Evolutionary conservation across 2,329 filamentous ascomycete genomes (phyloP), one percentile per base, ranked within the genome.

Genomic region (Ophiostoma ulmi): DNA sequence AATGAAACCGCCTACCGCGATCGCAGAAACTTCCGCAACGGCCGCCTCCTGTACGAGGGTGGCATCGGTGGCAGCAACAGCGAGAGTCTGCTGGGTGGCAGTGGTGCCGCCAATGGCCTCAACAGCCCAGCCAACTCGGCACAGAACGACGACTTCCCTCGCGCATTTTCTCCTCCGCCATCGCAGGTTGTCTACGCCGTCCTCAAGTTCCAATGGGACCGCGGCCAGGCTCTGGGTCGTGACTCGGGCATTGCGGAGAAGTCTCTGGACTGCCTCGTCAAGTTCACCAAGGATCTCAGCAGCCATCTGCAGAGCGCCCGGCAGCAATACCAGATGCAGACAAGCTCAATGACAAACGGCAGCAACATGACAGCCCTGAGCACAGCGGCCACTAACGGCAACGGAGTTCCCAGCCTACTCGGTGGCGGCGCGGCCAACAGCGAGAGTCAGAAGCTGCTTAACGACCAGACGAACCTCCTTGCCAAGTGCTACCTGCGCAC

Each of bases 401-500:
- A 82, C 0, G 83, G 81, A 55, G 84, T 41, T 20, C 3, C 61
- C 10, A 17, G 35, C 3, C 31, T 69, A 0, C 6, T 26, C 39
- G 17, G 52, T 26, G 39, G 69, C 76, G 81, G 20, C 17, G 26
- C 66, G 6, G 73, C 86, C 74, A 84, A 81, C 74, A 81, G 82
- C 1, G 82, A 83, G 73, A 82, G 83, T 0, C 84, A 86, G 68
- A 84, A 85, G 70, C 81, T 84, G 10, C 79, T 88, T 70, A 81
- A 84, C 70, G 87, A 90, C 44, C 87, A 89, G 76, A 88, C 87
- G 0, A 84, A 90, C 64, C 85, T 99, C 41, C 87, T 99, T 63
- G 93, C 96, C 11, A 96, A 97, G 81, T 98, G 94, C 80, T 98
- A 96, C 78, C 86, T 99, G 41, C 93, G 96, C 76, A 93, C 97